These are phyloP conservation scores for Angomonas deanei DNA, from an alignment of 208 protist genomes.

Conservation along the genomic window DNA sequence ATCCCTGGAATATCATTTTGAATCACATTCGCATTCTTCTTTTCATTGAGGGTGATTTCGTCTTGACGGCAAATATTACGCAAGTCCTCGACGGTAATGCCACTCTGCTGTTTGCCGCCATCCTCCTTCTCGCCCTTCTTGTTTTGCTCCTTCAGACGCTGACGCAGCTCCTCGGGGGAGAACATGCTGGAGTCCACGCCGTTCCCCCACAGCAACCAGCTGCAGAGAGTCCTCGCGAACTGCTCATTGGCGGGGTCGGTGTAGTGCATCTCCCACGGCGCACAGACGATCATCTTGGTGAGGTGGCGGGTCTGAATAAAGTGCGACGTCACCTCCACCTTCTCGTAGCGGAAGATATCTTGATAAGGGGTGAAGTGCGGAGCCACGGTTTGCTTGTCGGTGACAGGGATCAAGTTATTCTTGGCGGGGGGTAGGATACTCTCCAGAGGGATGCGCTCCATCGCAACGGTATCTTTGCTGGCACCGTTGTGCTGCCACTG, in stretches of 20 bases:
- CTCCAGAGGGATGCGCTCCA: not conserved
- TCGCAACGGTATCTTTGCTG: slow-evolving; percentile 5
- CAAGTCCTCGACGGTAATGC: slow-evolving; percentile 31
- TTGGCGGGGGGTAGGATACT: not conserved
- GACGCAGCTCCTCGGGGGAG: slow-evolving; percentile 63
- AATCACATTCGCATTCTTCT: slow-evolving; percentile 45
- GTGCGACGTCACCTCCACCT: slow-evolving; percentile 50
- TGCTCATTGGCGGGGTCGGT: not conserved
- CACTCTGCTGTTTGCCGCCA: slow-evolving; percentile 2
- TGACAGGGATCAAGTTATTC: not conserved
- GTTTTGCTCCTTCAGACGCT: slow-evolving; percentile 5
- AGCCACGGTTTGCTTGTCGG: not conserved
- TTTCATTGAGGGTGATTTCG: slow-evolving; percentile 11
- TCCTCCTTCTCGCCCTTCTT: not conserved
- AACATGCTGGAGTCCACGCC: slow-evolving; percentile 86
- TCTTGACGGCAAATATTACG: not conserved
- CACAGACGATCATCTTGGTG: slow-evolving; percentile 71
- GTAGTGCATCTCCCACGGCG: slow-evolving; percentile 43
- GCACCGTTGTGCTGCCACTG: slow-evolving; percentile 10
- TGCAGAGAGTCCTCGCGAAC: slow-evolving; percentile 54
- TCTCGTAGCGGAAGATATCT: slow-evolving; percentile 73
- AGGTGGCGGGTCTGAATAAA: slow-evolving; percentile 53
- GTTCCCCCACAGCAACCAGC: slow-evolving; percentile 88
- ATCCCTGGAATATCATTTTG: slow-evolving; percentile 53
- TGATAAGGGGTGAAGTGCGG: slow-evolving; percentile 54